Base-by-base conservation (phyloP, 768 basidiomycete genomes). In the Auricularia cornea region DNA sequence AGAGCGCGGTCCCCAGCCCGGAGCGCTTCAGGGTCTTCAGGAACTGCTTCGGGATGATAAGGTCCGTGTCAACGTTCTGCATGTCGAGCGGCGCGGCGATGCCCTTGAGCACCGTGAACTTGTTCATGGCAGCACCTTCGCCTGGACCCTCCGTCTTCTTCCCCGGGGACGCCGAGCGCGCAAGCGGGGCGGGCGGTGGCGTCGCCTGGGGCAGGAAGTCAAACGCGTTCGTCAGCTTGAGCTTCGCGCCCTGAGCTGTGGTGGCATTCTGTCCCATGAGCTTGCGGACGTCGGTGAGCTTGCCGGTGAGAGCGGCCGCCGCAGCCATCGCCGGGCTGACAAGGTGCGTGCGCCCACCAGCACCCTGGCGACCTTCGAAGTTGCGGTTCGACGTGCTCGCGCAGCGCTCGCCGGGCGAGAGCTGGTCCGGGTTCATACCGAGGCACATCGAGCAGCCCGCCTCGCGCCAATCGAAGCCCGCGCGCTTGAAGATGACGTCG, bases 371-470 rank as follows among this genome's bases (percentile, higher is more conserved):
- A 52, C 80, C 80, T 70, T 81, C 80, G 4, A 57, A 57, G 82
- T 73, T 93, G 86, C 60, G 92, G 92, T 76, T 95, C 92, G 67
- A 96, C 94, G 77, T 96, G 95, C 64, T 93, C 85, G 76, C 95
- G 94, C 69, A 90, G 92, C 40, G 93, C 70, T 82, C 78, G 62
- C 89, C 87, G 2, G 92, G 90, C 20, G 83, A 80, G 59, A 96
- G 79, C 70, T 94, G 91, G 75, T 96, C 93, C 14, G 92, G 90
- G 75, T 96, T 96, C 93, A 96, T 96, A 48, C 92, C 93, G 68
- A 96, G 75, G 76, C 93, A 96, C 93, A 96, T 96, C 18, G 93
- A 96, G 72, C 93, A 96, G 35, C 93, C 93, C 33, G 93, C 93
- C 75, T 96, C 93, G 60, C 93, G 84, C 93, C 93, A 95, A 70